These are phyloP conservation scores for Copromyces sp. DNA, from an alignment of 495 filamentous ascomycete genomes.

Conservation along the genomic window DNA sequence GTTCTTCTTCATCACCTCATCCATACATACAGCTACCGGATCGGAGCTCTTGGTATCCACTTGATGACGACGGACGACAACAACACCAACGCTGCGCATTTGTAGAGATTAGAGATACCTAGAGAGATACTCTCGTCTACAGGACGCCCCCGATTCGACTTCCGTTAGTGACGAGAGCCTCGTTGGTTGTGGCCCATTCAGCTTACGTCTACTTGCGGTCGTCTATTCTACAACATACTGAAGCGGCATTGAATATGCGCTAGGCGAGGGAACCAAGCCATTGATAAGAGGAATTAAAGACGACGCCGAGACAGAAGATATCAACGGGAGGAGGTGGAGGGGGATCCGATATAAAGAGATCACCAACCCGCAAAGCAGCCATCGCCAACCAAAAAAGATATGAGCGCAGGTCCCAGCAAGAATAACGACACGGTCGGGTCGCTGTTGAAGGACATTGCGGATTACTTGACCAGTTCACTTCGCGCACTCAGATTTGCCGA, in stretches of 20 bases:
- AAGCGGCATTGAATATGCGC: background rate
- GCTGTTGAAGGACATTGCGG: slow-evolving; percentile 38
- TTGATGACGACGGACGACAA: background rate
- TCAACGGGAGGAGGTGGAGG: background rate
- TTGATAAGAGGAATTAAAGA: background rate
- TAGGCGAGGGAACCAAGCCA: background rate
- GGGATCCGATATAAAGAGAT: slow-evolving; percentile 4
- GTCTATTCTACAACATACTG: background rate
- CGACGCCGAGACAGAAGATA: background rate
- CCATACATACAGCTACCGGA: background rate
- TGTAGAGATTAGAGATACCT: background rate
- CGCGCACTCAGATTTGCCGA: slow-evolving; percentile 40
- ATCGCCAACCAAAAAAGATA: background rate
- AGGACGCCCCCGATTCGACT: background rate
- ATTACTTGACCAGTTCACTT: slow-evolving; percentile 31
- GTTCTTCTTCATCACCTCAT: background rate
- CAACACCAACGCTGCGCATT: background rate
- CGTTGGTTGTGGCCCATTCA: background rate
- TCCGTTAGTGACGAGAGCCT: background rate
- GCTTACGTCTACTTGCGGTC: background rate
- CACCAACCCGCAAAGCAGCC: slow-evolving; percentile 6
- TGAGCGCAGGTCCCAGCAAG: slow-evolving; percentile 4
- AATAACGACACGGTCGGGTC: slow-evolving; percentile 36
- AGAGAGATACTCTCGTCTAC: background rate
- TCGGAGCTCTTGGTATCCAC: background rate